Percentiles rank a stretch among this genome's conserved stretches.
Conservation (phyloP, 208 protist species). For the Crithidia brevicula region DNA sequence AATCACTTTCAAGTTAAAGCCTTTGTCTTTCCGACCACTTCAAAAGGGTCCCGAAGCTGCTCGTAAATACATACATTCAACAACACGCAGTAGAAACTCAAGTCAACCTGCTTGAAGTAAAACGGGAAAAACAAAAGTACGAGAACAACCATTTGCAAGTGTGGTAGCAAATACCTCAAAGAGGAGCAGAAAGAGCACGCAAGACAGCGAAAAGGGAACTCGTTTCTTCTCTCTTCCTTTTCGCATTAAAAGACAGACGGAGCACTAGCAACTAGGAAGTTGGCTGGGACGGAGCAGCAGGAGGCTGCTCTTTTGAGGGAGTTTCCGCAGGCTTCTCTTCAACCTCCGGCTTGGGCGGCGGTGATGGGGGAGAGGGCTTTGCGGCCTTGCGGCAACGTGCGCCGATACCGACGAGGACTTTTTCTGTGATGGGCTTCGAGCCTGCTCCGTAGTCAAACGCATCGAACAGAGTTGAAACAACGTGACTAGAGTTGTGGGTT, state of each 20-base stretch:
- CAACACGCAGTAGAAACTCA: no score
- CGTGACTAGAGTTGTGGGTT: slow-evolving; percentile 87
- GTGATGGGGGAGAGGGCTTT: slow-evolving; percentile 18
- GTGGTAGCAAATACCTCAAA: no score
- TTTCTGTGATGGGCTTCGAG: slow-evolving; percentile 82
- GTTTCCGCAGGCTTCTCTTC: slow-evolving; percentile 16
- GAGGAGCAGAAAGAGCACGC: background rate
- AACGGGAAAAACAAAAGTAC: no score
- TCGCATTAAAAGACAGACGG: no score
- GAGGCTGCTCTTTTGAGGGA: slow-evolving; percentile 5
- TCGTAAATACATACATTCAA: no score
- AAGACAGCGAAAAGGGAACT: no score
- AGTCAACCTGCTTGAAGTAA: no score
- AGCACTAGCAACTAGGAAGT: slow-evolving; percentile 18
- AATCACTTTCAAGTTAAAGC: background rate
- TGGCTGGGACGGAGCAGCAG: slow-evolving; percentile 1
- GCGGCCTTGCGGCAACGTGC: slow-evolving; percentile 78
- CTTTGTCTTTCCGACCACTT: background rate
- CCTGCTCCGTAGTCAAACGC: slow-evolving; percentile 87
- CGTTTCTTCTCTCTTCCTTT: no score
- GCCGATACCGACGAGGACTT: slow-evolving; percentile 76
- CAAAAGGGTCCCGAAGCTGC: no score
- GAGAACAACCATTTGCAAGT: no score
- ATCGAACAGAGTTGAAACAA: slow-evolving; percentile 90
- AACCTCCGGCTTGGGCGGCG: slow-evolving; percentile 25